phyloP scores from a whole-genome alignment of 2,329 filamentous ascomycete genomes.

The Neofusicoccum laricinum region DNA sequence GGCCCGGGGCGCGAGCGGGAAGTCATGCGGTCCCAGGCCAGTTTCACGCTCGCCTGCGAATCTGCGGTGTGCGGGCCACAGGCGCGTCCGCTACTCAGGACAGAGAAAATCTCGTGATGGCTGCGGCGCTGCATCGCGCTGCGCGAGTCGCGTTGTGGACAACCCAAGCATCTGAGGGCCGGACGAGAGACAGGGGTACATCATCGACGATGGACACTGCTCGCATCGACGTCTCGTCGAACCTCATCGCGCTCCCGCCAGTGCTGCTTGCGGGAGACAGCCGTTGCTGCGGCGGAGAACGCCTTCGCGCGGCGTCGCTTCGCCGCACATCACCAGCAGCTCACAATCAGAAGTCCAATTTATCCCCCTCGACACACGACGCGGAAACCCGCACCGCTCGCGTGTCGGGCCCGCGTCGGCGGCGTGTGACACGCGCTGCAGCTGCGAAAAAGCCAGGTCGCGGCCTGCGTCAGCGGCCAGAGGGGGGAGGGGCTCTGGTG shows the following conservation, averaged over 20 bases:
- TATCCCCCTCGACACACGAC: not conserved
- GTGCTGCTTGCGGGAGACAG: not conserved
- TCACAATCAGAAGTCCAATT: not conserved
- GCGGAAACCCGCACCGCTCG: not conserved
- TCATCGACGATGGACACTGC: not conserved
- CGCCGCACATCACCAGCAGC: slow-evolving; percentile 7
- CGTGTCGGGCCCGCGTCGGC: not conserved
- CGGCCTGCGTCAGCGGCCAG: not conserved
- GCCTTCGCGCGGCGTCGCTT: not conserved
- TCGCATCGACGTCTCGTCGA: not conserved
- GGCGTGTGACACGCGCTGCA: not conserved
- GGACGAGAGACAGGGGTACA: slow-evolving; percentile 3
- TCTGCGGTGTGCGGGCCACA: not conserved
- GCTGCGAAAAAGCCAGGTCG: not conserved
- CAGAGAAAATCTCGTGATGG: slow-evolving; percentile 6
- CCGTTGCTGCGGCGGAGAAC: not conserved
- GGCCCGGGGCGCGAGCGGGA: not conserved
- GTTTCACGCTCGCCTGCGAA: not conserved
- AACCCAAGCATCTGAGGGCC: not conserved
- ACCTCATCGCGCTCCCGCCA: not conserved
- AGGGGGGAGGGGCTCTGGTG: too few species aligned
- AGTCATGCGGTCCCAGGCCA: not conserved
- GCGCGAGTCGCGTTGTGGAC: not conserved
- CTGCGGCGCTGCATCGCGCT: not conserved
- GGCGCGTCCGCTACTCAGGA: not conserved